These are phyloP conservation scores for Rutstroemia sydowiana DNA, from an alignment of 2,329 filamentous ascomycete species.

Conservation along the genomic window DNA sequence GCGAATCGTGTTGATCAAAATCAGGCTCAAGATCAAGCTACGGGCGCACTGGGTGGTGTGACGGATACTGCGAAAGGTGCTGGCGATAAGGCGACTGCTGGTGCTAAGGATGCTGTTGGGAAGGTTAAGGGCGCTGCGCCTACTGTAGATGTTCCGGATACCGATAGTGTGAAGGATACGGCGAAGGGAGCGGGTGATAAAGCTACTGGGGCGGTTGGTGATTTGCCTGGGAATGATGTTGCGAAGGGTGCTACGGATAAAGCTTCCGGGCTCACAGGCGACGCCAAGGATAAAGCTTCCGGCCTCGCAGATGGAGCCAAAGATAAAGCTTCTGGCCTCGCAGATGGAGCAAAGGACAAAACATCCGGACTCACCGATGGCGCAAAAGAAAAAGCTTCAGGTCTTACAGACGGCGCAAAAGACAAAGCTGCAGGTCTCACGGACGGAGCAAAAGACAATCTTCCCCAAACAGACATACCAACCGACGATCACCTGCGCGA, in stretches of 20 bases:
- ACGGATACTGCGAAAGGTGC: neutral
- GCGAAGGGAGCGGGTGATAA: neutral
- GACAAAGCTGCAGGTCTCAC: neutral
- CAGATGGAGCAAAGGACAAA: neutral
- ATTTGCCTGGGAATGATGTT: neutral
- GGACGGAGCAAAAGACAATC: neutral
- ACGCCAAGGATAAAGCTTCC: neutral
- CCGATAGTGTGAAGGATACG: neutral
- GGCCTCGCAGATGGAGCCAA: neutral
- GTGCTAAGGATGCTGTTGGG: neutral
- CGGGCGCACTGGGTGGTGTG: neutral
- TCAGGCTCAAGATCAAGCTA: neutral
- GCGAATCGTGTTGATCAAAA: neutral
- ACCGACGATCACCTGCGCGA: neutral
- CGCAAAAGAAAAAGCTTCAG: neutral
- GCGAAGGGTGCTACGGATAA: slow-evolving; percentile 1
- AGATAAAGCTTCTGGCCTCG: neutral
- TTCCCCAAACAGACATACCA: neutral
- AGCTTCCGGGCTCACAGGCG: neutral
- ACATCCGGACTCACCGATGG: neutral
- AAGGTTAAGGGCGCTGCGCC: neutral
- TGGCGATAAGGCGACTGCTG: neutral
- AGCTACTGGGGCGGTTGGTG: neutral
- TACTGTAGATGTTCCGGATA: too few relatives aligned
- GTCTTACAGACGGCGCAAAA: neutral